Evolutionary conservation across 1,284 basidiomycete species (phyloP).

Genomic region (Rhodotorula sp.): DNA sequence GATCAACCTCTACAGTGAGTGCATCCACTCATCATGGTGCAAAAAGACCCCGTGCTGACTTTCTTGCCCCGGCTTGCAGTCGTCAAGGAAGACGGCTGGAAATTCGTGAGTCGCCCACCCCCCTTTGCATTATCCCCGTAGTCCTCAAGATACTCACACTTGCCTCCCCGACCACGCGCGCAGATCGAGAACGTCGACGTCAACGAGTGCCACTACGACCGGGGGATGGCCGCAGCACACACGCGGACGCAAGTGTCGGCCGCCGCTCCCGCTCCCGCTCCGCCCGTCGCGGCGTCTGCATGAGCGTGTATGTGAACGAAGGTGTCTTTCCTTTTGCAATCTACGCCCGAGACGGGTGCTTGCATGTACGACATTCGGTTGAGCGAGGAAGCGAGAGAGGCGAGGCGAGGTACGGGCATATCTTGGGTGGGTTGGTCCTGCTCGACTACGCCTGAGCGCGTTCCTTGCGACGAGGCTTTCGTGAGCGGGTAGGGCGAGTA

Average conservation of each 20-base stretch:
- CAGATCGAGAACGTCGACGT: constrained; percentile 44
- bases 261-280: neutral
- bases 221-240: constrained; percentile 22
- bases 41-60: neutral
- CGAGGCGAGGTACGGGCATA: too few relatives aligned
- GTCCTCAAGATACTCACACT: too few relatives aligned
- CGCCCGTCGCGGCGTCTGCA: constrained; percentile 8
- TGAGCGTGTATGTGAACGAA: neutral
- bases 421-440: neutral
- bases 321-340: neutral
- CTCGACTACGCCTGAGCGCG: too few relatives aligned
- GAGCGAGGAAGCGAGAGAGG: neutral
- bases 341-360: neutral
- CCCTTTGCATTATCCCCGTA: too few relatives aligned
- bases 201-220: constrained; percentile 40
- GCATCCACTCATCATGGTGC: too few relatives aligned
- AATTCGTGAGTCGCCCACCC: constrained; percentile 32
- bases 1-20: constrained; percentile 59
- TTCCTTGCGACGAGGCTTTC: neutral
- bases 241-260: neutral
- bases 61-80: constrained; percentile 6
- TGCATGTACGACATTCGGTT: neutral
- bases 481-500: neutral
- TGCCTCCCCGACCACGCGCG: neutral
- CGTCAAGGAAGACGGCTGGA: constrained; percentile 74